phyloP scores from a whole-genome alignment of 805 yeast species.

The Nakazawaea wickerhamii region DNA sequence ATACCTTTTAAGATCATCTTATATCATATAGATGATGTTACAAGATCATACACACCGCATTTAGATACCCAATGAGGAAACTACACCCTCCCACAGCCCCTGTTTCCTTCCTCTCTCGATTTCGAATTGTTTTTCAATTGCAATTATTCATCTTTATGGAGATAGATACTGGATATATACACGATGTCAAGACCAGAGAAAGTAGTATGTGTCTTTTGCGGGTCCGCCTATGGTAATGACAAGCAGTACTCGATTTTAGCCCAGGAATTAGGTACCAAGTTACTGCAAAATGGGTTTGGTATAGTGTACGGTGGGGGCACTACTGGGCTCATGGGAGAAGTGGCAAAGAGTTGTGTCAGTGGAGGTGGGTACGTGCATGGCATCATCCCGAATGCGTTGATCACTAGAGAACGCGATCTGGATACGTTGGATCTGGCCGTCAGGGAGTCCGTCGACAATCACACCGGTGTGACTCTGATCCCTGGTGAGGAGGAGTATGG shows the following conservation, averaged over 20 bases:
- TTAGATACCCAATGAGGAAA: too few species aligned
- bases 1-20: too few species aligned
- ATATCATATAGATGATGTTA: too few species aligned
- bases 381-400: constrained; percentile 79
- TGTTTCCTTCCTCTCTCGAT: too few species aligned
- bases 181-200: constrained; percentile 22
- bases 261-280: constrained; percentile 47
- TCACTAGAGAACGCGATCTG: constrained; percentile 60
- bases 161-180: background rate
- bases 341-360: constrained; percentile 57
- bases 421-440: constrained; percentile 32
- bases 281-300: constrained; percentile 62
- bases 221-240: constrained; percentile 68
- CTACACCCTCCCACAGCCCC: too few species aligned
- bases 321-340: constrained; percentile 75
- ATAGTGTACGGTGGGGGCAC: constrained; percentile 90
- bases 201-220: constrained; percentile 79
- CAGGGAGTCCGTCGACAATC: constrained; percentile 51
- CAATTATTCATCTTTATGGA: too few species aligned
- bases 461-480: constrained; percentile 61
- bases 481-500: constrained; percentile 62
- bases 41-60: too few species aligned
- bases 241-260: constrained; percentile 48
- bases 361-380: constrained; percentile 74
- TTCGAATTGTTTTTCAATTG: too few species aligned